Evolutionary conservation across 2,329 filamentous ascomycete genomes (phyloP), one percentile per base, ranked within the genome.

Genomic region (Claviceps maximensis): DNA sequence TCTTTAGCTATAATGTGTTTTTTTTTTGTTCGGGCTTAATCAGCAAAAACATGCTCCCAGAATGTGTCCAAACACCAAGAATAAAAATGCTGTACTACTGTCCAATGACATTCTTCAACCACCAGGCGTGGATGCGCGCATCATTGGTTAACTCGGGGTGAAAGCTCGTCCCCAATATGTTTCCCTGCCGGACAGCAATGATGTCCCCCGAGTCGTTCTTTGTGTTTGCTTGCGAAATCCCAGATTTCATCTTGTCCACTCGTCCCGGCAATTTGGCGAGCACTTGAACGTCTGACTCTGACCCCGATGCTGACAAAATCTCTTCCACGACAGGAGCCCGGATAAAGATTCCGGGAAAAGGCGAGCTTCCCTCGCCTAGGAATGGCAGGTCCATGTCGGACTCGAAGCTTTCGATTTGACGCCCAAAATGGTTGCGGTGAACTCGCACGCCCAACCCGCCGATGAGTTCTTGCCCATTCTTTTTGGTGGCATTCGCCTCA

Each of bases 81-180:
- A 17, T 13, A 17, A 12, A 12, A 31, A 33, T 23, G 23, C 7
- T 44, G 53, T 23, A 33, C 10, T 49, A 52, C 69, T 86, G 68
- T 91, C 80, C 60, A 77, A 72, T 25, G 9, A 55, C 53, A 12
- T 25, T 53, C 47, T 41, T 53, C 64, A 98, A 64, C 93, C 93
- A 98, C 93, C 93, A 97, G 4, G 80, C 76, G 68, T 98, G 93
- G 63, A 97, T 94, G 53, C 93, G 79, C 53, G 83, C 74, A 70
- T 98, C 93, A 8, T 82, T 79, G 0, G 91, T 97, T 67, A 98
- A 68, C 68, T 98, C 93, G 0, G 93, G 93, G 62, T 97, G 93
- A 65, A 97, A 98, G 63, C 90, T 96, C 3, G 87, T 96, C 4
- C 89, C 93, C 61, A 97, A 86, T 0, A 95, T 85, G 67, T 96